phyloP scores from a whole-genome alignment of 192 early-diverging fungal genomes.

The Backusella circina region DNA sequence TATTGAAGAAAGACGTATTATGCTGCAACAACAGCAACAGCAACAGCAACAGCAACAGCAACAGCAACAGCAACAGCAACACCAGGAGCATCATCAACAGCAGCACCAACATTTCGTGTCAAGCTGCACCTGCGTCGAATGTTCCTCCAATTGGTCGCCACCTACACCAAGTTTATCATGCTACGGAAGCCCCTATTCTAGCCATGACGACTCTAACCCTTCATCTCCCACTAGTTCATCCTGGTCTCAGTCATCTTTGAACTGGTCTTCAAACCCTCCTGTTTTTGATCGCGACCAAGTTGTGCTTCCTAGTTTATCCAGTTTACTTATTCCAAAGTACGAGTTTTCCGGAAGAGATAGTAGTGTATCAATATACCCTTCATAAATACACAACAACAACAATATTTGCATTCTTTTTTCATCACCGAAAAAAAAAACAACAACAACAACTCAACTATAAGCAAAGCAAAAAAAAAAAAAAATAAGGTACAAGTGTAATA shows the following conservation, averaged over 20 bases:
- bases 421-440: not conserved
- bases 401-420: not conserved
- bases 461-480: slow-evolving; percentile 5
- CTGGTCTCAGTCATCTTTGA: slow-evolving; percentile 9
- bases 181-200: not conserved
- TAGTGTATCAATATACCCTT: not conserved
- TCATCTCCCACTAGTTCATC: slow-evolving; percentile 22
- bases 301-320: slow-evolving; percentile 14
- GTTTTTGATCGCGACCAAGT: slow-evolving; percentile 1
- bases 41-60: not conserved
- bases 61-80: not conserved
- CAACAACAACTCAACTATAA: not conserved
- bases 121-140: slow-evolving; percentile 10
- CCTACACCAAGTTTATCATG: slow-evolving; percentile 3
- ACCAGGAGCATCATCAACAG: slow-evolving; percentile 8
- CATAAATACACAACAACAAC: not conserved
- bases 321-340: not conserved
- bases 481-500: not conserved
- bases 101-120: not conserved
- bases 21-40: slow-evolving; percentile 18
- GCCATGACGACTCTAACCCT: slow-evolving; percentile 14
- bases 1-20: slow-evolving; percentile 27
- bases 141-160: not conserved
- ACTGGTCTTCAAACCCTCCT: not conserved
- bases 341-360: not conserved